Percentiles rank a stretch among this genome's conserved stretches.
These are phyloP conservation scores for Cercophora newfieldiana DNA, from an alignment of 495 filamentous ascomycete genomes.

Conservation along the genomic window DNA sequence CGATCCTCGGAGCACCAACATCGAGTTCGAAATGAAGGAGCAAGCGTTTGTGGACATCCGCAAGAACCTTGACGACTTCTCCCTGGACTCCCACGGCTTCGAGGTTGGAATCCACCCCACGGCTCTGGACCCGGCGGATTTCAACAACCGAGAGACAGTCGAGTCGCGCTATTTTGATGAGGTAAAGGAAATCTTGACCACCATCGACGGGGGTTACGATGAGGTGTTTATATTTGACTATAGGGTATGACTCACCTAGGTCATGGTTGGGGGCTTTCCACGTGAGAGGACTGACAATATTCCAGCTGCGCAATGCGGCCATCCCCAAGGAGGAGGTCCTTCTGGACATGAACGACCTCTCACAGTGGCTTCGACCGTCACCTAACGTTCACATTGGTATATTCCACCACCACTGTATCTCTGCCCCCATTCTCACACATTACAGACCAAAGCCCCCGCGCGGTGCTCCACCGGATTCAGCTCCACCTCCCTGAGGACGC, in stretches of 20 bases:
- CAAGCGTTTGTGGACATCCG: conserved; percentile 20
- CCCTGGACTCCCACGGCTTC: conserved; percentile 18
- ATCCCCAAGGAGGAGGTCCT: conserved; percentile 9
- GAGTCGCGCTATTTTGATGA: conserved; percentile 13
- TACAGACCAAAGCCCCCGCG: conserved; percentile 17
- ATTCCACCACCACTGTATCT: not conserved
- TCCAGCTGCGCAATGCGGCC: conserved; percentile 14
- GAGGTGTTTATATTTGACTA: conserved; percentile 18
- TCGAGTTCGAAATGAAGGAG: conserved; percentile 18
- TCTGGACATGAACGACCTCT: conserved; percentile 20
- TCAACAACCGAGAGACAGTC: conserved; percentile 7
- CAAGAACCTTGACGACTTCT: not conserved
- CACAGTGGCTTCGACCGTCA: conserved; percentile 17
- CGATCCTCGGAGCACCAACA: conserved; percentile 9
- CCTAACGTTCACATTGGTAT: conserved; percentile 19
- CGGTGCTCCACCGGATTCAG: conserved; percentile 1
- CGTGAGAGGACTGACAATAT: not conserved
- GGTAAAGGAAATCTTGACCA: conserved; percentile 11
- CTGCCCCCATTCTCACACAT: not conserved
- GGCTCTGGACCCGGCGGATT: conserved; percentile 1
- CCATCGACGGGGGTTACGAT: conserved; percentile 18
- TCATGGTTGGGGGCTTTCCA: not conserved
- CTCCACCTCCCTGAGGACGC: conserved; percentile 15
- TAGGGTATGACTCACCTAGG: conserved; percentile 5
- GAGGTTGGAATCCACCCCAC: conserved; percentile 1